phyloP scores from a whole-genome alignment of 495 filamentous ascomycete species.

The Penicillium cinerascens region DNA sequence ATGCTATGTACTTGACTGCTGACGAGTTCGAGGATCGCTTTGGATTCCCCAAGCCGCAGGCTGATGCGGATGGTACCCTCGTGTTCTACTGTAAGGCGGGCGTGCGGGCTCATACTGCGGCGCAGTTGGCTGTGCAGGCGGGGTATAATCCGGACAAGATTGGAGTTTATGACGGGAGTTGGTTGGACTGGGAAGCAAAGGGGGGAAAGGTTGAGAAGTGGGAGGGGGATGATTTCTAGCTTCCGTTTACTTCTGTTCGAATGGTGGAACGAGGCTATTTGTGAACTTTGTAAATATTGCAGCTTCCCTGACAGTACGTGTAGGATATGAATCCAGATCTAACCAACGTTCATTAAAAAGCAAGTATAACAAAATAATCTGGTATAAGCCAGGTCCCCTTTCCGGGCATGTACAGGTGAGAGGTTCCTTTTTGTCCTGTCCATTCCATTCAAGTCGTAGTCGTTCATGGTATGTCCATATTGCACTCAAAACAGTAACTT shows the following conservation, averaged over 20 bases:
- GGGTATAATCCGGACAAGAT: conserved; percentile 70
- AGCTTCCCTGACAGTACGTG: neutral
- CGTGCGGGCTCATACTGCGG: conserved; percentile 77
- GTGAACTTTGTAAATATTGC: conserved; percentile 6
- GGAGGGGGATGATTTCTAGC: conserved; percentile 29
- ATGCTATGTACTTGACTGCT: conserved; percentile 66
- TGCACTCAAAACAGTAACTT: conserved; percentile 25
- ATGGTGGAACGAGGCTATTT: neutral
- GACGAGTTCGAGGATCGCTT: conserved; percentile 68
- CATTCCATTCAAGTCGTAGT: conserved; percentile 28
- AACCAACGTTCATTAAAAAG: conserved; percentile 20
- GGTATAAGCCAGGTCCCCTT: conserved; percentile 28
- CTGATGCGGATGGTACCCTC: conserved; percentile 34
- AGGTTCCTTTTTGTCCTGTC: conserved; percentile 19
- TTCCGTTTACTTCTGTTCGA: conserved; percentile 1
- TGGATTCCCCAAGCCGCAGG: conserved; percentile 42
- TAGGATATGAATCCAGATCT: conserved; percentile 4
- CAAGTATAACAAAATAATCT: conserved; percentile 17
- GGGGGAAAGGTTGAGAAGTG: conserved; percentile 59
- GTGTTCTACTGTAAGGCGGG: conserved; percentile 94
- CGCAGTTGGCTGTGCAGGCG: conserved; percentile 68
- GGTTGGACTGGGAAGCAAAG: conserved; percentile 78
- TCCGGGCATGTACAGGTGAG: conserved; percentile 34
- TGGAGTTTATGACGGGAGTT: conserved; percentile 84
- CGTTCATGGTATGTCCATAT: conserved; percentile 33